phyloP scores from a whole-genome alignment of 2,329 filamentous ascomycete genomes.

The Fusarium torulosum region DNA sequence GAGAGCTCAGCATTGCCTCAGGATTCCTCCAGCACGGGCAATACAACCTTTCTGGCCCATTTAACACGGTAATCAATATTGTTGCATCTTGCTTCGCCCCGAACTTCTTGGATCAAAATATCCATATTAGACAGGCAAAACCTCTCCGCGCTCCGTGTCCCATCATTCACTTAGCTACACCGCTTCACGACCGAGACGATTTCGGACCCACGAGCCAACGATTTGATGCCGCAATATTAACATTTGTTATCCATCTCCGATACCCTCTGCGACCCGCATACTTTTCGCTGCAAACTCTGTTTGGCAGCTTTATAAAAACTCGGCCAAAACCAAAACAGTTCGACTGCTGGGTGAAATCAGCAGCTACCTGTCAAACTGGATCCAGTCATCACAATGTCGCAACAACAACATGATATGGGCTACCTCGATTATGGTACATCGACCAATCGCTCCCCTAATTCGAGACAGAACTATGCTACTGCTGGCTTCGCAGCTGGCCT shows the following conservation, averaged over 20 bases:
- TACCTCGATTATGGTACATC: conserved; percentile 76
- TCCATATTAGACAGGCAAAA: conserved; percentile 24
- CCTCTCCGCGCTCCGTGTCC: conserved; percentile 16
- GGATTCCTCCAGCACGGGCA: conserved; percentile 11
- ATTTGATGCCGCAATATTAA: conserved; percentile 45
- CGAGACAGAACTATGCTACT: conserved; percentile 68
- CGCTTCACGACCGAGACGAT: conserved; percentile 44
- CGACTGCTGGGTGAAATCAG: conserved; percentile 44
- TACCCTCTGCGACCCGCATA: conserved; percentile 20
- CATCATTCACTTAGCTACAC: conserved; percentile 29
- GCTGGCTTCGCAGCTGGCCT: conserved; percentile 63
- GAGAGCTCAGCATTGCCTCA: not conserved
- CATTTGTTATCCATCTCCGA: conserved; percentile 20
- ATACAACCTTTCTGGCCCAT: conserved; percentile 14
- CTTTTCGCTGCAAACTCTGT: conserved; percentile 15
- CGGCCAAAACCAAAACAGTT: conserved; percentile 8
- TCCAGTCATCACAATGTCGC: conserved; percentile 54
- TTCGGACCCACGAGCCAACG: conserved; percentile 34
- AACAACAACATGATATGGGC: conserved; percentile 70
- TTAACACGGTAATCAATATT: conserved; percentile 8
- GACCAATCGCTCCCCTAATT: conserved; percentile 75
- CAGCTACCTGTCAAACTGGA: conserved; percentile 41
- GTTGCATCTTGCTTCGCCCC: conserved; percentile 10
- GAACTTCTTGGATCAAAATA: conserved; percentile 1
- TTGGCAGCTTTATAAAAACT: conserved; percentile 15